Base-by-base conservation (phyloP, 768 basidiomycete species). In the Phlebiopsis flavidoalba region DNA sequence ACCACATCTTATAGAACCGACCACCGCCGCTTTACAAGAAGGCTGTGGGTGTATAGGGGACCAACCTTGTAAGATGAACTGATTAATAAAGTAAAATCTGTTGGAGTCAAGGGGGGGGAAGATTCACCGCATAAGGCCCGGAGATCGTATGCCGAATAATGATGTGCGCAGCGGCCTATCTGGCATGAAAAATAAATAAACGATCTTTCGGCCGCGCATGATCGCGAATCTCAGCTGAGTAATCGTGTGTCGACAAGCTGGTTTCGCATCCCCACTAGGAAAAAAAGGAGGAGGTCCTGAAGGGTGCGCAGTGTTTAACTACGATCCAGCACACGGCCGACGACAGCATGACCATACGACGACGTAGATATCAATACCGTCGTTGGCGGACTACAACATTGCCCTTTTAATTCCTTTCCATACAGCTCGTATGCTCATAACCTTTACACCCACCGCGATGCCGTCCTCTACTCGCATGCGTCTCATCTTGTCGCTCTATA, bases 351-450 rank as follows among this genome's bases (percentile, higher is more conserved):
- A 64, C 59, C 19, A 58, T n/a, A n/a, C 54, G 56, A 58, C 63
- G 59, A 60, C 59, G 12, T 35, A 52, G 53, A 63, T 17, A 22
- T n/a, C 61, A 31, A 58, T n/a, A 62, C 17, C 51, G 56, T 47
- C 60, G 48, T n/a, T 57, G 59, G 56, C 55, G 40, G 22, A 22
- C 12, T 63, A 63, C 49, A 57, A 63, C 49, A 57, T 50, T 26
- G n/a, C 47, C 19, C 57, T 54, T 64, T 64, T 64, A 58, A 64
- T 58, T 26, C 43, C 33, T 17, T 57, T 57, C 54, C 43, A 19
- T 55, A n/a, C 35, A 55, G 60, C 64, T 64, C 64, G 61, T n/a
- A 64, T 64, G 64, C 64, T 62, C 36, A 62, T 46, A 52, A 36
- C 55, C 12, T 51, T 62, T 26, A 62, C 64, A n/a, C 45, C 60